Conservation (phyloP, 208 protist genomes). For the Hexamita inflata region DNA sequence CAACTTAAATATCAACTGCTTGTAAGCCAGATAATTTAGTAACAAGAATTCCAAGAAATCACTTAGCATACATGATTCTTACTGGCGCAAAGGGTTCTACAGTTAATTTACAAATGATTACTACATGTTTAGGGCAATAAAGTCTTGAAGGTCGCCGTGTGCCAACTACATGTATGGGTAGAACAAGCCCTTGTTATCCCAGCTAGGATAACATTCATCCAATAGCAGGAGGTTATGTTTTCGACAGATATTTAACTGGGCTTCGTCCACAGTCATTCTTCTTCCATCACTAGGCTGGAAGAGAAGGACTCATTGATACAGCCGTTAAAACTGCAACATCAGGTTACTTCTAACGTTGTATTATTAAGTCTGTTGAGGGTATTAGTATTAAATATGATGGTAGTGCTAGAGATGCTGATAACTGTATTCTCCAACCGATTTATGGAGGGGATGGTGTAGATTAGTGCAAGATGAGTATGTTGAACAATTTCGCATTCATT, state of each 20-base stretch:
- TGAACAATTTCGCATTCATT: constrained; percentile 69
- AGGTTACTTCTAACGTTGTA: constrained; percentile 60
- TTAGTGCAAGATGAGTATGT: constrained; percentile 68
- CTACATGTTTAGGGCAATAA: constrained; percentile 82
- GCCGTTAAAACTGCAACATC: constrained; percentile 96
- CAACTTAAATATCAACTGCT: background rate
- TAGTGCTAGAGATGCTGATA: constrained; percentile 44
- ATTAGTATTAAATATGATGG: constrained; percentile 48
- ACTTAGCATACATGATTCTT: constrained; percentile 75
- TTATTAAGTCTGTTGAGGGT: constrained; percentile 43
- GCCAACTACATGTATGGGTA: constrained; percentile 76
- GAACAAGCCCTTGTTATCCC: constrained; percentile 70
- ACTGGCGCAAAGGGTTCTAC: constrained; percentile 91
- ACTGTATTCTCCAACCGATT: constrained; percentile 61
- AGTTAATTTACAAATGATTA: constrained; percentile 94
- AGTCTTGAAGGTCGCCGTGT: constrained; percentile 90
- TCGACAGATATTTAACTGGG: constrained; percentile 87
- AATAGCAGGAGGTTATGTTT: constrained; percentile 39
- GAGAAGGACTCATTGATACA: constrained; percentile 98
- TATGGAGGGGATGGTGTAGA: constrained; percentile 95
- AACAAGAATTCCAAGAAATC: background rate
- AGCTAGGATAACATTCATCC: constrained; percentile 19
- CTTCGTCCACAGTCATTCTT: constrained; percentile 93
- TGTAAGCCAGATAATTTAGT: background rate
- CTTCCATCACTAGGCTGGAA: constrained; percentile 97